phyloP scores from a whole-genome alignment of 352 stramenopile species.

The Globisporangium okanoganense region DNA sequence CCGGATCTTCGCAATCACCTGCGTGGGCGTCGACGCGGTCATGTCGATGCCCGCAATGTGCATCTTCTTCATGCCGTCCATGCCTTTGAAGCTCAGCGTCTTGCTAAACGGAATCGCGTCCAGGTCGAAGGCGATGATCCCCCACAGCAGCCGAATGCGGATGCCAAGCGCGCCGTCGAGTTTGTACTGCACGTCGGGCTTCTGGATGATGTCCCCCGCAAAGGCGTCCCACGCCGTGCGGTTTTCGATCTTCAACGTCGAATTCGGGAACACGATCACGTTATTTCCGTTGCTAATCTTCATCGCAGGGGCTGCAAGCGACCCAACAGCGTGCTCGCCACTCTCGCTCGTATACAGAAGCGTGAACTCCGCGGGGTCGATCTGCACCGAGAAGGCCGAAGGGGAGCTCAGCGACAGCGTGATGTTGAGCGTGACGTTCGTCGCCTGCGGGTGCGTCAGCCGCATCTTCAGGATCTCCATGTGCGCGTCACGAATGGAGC shows the following conservation, averaged over 20 bases:
- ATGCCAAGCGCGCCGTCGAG: slow-evolving; percentile 48
- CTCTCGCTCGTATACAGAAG: slow-evolving; percentile 33
- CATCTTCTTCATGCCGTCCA: slow-evolving; percentile 62
- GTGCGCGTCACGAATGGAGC: slow-evolving; percentile 48
- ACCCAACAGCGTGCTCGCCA: slow-evolving; percentile 27
- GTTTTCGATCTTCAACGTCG: slow-evolving; percentile 53
- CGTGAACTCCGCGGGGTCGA: slow-evolving; percentile 42
- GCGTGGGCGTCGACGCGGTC: slow-evolving; percentile 48
- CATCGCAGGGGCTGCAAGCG: slow-evolving; percentile 49
- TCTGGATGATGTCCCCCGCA: slow-evolving; percentile 62
- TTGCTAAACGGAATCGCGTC: slow-evolving; percentile 48
- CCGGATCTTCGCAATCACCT: slow-evolving; percentile 66
- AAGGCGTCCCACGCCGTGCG: slow-evolving; percentile 60
- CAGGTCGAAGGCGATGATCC: slow-evolving; percentile 46
- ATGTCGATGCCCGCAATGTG: slow-evolving; percentile 59
- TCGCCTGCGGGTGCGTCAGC: slow-evolving; percentile 34
- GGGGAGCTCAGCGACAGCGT: slow-evolving; percentile 40
- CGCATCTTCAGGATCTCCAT: slow-evolving; percentile 64
- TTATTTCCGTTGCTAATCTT: slow-evolving; percentile 46
- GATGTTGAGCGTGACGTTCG: slow-evolving; percentile 43
- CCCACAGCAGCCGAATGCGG: slow-evolving; percentile 44
- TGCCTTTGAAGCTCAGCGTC: slow-evolving; percentile 50
- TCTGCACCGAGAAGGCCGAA: slow-evolving; percentile 46
- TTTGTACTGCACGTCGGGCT: slow-evolving; percentile 34
- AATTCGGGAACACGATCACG: slow-evolving; percentile 36